Base-by-base conservation (phyloP, 1,284 basidiomycete species). In the Calocybe gambosa region DNA sequence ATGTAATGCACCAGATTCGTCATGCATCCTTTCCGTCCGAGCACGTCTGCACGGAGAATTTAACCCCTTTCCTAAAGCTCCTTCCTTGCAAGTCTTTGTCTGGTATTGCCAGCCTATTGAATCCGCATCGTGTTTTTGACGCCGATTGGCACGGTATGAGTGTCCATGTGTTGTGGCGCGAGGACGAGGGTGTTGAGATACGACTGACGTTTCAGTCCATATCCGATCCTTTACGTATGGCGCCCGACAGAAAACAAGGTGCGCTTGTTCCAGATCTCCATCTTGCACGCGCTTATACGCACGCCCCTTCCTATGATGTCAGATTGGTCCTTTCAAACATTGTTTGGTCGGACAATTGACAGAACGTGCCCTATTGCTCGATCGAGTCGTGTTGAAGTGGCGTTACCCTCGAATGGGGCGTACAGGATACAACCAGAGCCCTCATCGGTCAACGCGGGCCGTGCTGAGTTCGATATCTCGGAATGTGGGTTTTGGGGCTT, bases 41-140 rank as follows among this genome's bases (percentile, higher is more conserved):
- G 58, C 75, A 85, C 52, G 87, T 96, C 13, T 99, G 95, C 62
- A 99, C 95, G 1, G 96, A 99, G 62, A 98, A 98, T 63, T 70
- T 99, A 5, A 95, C 94, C 0, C 95, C 96, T 0, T 94, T 98
- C 66, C 75, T 98, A 46, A 93, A 94, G 59, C 81, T 98, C 5
- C 71, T 99, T 1, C 95, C 96, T 0, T 98, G 94, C 74, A 92
- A 95, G 62, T 81, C 87, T 1, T 70, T 77, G n/a, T 91, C 92
- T 0, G 95, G 95, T 8, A 75, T 98, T n/a, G 89, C 91, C 0
- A 73, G 69, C 6, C 72, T 98, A 1, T 71, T 98, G 34, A 89
- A 94, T 57, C 87, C 93, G 0, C 92, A 97, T 55, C 75, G 75
- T 3, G 66, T 95, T 2, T 93, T 97, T 56, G 83, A 89, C 53